Percentiles rank a stretch among this genome's conserved stretches.
These are phyloP conservation scores for Ambrosia hybrid DNA, from an alignment of 140 eudicot genomes.

Conservation along the genomic window DNA sequence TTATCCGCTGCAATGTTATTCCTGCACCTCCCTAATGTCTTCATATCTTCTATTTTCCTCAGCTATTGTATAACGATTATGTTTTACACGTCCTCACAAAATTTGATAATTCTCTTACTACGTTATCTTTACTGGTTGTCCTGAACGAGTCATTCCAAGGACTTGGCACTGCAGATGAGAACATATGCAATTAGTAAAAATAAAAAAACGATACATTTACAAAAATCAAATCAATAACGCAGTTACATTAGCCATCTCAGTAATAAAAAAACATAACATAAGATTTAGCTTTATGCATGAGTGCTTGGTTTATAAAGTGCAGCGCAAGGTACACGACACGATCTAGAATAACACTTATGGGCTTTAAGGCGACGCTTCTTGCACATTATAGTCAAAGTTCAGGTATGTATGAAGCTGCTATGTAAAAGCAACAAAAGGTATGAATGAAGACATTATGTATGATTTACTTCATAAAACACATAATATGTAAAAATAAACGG, in stretches of 20 bases:
- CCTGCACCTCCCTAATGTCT: constrained; percentile 54
- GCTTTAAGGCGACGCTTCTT: background rate
- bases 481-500: too few species aligned
- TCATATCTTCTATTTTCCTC: constrained; percentile 26
- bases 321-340: too few species aligned
- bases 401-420: too few species aligned
- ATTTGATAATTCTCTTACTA: background rate
- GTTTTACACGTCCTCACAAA: constrained; percentile 8
- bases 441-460: too few species aligned
- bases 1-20: constrained; percentile 43
- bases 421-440: too few species aligned
- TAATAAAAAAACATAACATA: background rate
- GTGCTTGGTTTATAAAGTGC: background rate
- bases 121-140: background rate
- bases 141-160: constrained; percentile 1
- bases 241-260: background rate
- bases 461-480: too few species aligned
- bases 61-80: background rate
- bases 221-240: background rate
- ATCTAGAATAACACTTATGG: background rate
- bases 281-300: too few species aligned
- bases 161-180: constrained; percentile 25
- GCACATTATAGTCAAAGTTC: background rate
- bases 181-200: background rate
- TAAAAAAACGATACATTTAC: background rate